A percentile compares a stretch with the other conserved stretches of the same genome.
Evolutionary conservation across 106 monocot genomes (phyloP).

Genomic region (Apostasia shenzhenica): DNA sequence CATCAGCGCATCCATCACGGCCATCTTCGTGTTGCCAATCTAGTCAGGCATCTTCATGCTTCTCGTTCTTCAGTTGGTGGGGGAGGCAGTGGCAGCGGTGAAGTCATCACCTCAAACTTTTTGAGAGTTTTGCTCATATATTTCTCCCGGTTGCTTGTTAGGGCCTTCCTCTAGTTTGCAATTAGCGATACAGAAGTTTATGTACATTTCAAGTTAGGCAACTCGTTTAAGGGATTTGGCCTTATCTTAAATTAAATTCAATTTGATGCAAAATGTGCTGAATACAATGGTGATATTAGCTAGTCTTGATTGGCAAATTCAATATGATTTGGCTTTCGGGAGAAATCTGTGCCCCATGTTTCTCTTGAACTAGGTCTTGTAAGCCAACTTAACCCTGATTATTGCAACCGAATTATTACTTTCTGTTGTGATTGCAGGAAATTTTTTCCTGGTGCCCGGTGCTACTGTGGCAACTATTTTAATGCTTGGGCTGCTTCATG

Average conservation of each 20-base stretch:
- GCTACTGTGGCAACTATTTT: constrained; percentile 81
- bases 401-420: neutral
- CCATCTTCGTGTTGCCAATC: constrained; percentile 9
- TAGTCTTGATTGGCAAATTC: neutral
- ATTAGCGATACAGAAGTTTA: neutral
- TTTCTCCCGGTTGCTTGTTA: too few relatives aligned
- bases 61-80: constrained; percentile 33
- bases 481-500: constrained; percentile 92
- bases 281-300: neutral
- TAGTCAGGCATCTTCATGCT: constrained; percentile 25
- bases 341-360: neutral
- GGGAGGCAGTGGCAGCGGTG: constrained; percentile 23
- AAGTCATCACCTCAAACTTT: neutral
- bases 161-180: neutral
- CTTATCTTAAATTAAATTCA: neutral
- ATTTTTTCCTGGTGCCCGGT: constrained; percentile 63
- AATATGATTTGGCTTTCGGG: neutral
- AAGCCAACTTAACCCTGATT: neutral
- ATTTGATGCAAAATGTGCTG: neutral
- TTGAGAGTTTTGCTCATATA: neutral
- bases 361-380: neutral
- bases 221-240: neutral
- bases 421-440: constrained; percentile 25
- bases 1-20: neutral
- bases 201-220: neutral